Evolutionary conservation across 768 basidiomycete species (phyloP).

Genomic region (Boletus bicolor): DNA sequence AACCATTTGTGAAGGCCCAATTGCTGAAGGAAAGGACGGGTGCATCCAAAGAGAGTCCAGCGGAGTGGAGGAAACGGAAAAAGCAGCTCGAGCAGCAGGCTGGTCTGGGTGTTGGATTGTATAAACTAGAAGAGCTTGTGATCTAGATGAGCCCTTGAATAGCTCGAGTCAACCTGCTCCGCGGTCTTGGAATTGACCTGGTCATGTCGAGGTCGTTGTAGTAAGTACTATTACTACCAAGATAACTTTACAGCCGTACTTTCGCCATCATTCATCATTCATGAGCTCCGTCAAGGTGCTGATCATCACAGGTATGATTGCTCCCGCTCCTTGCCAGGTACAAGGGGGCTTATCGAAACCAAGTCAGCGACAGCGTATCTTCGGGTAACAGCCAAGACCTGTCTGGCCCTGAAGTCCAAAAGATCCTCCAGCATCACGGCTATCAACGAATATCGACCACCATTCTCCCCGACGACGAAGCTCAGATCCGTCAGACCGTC

Average conservation of each 20-base stretch:
- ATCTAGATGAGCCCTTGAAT: constrained; percentile 33
- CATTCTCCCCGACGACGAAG: constrained; percentile 68
- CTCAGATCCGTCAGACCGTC: constrained; percentile 47
- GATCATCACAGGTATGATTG: constrained; percentile 28
- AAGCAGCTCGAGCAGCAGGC: constrained; percentile 53
- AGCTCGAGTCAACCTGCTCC: background rate
- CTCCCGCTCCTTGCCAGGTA: background rate
- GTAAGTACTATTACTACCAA: background rate
- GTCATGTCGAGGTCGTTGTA: background rate
- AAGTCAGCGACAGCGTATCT: constrained; percentile 70
- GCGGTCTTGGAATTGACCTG: background rate
- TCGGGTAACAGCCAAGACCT: constrained; percentile 47
- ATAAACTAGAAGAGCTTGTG: constrained; percentile 69
- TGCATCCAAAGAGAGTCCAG: constrained; percentile 29
- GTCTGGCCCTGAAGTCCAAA: constrained; percentile 63
- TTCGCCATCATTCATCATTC: background rate
- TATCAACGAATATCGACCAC: constrained; percentile 35
- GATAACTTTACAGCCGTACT: background rate
- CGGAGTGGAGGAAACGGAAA: constrained; percentile 52
- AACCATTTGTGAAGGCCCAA: constrained; percentile 59
- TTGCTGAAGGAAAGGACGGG: constrained; percentile 43
- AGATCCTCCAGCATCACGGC: constrained; percentile 41
- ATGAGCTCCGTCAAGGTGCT: constrained; percentile 26
- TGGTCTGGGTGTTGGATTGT: constrained; percentile 55
- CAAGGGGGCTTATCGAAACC: background rate